Percentiles rank a stretch among this genome's conserved stretches.
Evolutionary conservation across 2,329 filamentous ascomycete genomes (phyloP).

Genomic region (Colletotrichum brevisporum): DNA sequence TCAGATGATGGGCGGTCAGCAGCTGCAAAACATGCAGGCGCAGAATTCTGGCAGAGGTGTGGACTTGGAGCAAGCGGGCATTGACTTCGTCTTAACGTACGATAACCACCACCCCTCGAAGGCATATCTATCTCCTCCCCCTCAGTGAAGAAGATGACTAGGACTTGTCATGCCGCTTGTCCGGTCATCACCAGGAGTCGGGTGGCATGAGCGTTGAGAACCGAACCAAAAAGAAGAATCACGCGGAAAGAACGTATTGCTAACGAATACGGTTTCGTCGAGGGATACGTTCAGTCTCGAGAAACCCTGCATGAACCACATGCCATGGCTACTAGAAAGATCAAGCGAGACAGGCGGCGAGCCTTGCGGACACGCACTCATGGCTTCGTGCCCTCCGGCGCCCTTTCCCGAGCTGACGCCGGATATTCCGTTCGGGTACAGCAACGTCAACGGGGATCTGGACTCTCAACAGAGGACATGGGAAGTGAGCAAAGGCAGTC

Average conservation of each 20-base stretch:
- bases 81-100: slow-evolving; percentile 94
- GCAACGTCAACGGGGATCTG: slow-evolving; percentile 51
- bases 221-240: slow-evolving; percentile 27
- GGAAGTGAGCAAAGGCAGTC: slow-evolving; percentile 81
- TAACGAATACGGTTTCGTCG: slow-evolving; percentile 60
- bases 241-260: slow-evolving; percentile 48
- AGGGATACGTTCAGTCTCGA: slow-evolving; percentile 76
- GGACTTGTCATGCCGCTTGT: slow-evolving; percentile 29
- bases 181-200: slow-evolving; percentile 32
- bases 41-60: slow-evolving; percentile 57
- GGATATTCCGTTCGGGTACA: slow-evolving; percentile 68
- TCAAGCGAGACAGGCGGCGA: slow-evolving; percentile 72
- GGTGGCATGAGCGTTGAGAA: slow-evolving; percentile 34
- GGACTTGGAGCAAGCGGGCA: slow-evolving; percentile 86
- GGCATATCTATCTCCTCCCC: slow-evolving; percentile 77
- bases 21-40: slow-evolving; percentile 47
- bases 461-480: slow-evolving; percentile 80
- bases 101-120: slow-evolving; percentile 69
- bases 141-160: slow-evolving; percentile 57
- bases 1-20: slow-evolving; percentile 48
- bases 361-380: slow-evolving; percentile 90
- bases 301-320: slow-evolving; percentile 92
- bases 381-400: slow-evolving; percentile 90
- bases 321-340: slow-evolving; percentile 81
- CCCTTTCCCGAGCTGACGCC: slow-evolving; percentile 64